Evolutionary conservation across 345 rosid genomes (phyloP).

Genomic region (Eucalyptus urophylla): DNA sequence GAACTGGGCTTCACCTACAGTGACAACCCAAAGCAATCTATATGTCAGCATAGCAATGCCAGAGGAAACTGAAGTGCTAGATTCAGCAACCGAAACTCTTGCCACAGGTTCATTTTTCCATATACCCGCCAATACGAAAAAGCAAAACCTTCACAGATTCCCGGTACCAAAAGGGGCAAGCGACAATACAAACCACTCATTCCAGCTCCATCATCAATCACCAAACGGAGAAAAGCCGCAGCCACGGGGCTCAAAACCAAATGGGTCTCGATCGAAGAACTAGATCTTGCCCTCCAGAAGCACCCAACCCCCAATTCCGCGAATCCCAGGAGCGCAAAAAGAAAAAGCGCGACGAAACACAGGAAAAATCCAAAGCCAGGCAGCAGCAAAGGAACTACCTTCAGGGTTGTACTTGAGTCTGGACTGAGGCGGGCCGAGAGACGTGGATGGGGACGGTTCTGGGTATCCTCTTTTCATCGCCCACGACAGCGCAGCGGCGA

Average conservation of each 20-base stretch:
- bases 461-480: conserved; percentile 69
- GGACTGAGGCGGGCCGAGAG: conserved; percentile 56
- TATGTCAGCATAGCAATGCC: neutral
- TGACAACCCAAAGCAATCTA: conserved; percentile 1
- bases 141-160: neutral
- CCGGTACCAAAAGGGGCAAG: neutral
- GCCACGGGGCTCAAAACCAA: neutral
- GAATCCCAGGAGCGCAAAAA: neutral
- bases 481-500: neutral
- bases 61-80: neutral
- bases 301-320: neutral
- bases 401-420: conserved; percentile 53
- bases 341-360: neutral
- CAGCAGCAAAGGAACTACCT: conserved; percentile 14
- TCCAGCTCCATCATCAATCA: neutral
- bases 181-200: neutral
- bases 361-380: neutral
- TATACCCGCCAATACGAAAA: neutral
- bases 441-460: conserved; percentile 49
- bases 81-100: neutral
- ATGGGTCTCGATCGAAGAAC: neutral
- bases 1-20: conserved; percentile 51
- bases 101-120: neutral
- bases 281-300: neutral
- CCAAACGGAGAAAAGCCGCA: neutral